These are phyloP conservation scores for Crucihimalaya himalaica DNA, from an alignment of 345 rosid species.

Conservation along the genomic window DNA sequence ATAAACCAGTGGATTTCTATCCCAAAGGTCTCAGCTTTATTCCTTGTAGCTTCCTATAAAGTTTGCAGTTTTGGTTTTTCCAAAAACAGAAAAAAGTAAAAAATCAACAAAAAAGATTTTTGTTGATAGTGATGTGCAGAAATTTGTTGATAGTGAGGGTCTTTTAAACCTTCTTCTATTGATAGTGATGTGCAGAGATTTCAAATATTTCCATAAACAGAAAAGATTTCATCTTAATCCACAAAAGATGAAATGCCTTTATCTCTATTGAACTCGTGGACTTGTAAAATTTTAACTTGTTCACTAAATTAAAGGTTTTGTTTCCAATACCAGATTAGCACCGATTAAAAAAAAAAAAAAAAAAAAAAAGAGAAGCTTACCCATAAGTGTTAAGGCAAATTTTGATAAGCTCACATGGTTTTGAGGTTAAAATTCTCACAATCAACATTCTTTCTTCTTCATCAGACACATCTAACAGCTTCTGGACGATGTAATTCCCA, in stretches of 20 bases:
- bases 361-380: constrained; percentile 34
- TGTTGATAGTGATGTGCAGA: constrained; percentile 5
- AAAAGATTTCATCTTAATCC: constrained; percentile 7
- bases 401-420: constrained; percentile 46
- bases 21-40: constrained; percentile 17
- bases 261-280: constrained; percentile 20
- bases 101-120: no score
- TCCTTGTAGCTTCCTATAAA: background rate
- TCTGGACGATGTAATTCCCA: constrained; percentile 67
- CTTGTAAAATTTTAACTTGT: background rate
- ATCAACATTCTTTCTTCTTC: constrained; percentile 53
- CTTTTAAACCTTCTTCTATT: constrained; percentile 6
- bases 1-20: background rate
- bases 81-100: constrained; percentile 24
- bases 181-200: constrained; percentile 15
- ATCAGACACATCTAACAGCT: constrained; percentile 43
- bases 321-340: no score
- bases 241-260: constrained; percentile 22
- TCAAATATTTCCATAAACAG: constrained; percentile 27
- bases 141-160: no score
- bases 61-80: constrained; percentile 17
- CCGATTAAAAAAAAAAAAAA: no score
- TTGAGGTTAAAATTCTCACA: constrained; percentile 44
- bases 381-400: constrained; percentile 60
- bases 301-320: background rate